A percentile compares a stretch with the other conserved stretches of the same genome.
These are phyloP conservation scores for Hypomontagnella monticulosa DNA, from an alignment of 495 filamentous ascomycete species.

Conservation along the genomic window DNA sequence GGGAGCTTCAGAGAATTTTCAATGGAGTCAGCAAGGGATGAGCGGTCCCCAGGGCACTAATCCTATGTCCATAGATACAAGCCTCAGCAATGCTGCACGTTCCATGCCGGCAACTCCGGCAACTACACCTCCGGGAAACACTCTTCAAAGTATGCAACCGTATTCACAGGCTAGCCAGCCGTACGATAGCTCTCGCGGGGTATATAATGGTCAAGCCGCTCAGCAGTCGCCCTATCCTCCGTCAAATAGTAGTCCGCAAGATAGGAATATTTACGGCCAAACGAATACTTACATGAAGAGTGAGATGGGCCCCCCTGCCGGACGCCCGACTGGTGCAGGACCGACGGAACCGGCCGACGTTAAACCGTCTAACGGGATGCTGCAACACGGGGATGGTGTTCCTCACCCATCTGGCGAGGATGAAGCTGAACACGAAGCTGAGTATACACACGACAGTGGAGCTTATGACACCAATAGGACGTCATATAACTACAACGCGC, in stretches of 20 bases:
- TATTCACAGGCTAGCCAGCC: constrained; percentile 75
- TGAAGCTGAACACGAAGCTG: constrained; percentile 77
- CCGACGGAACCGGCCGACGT: constrained; percentile 68
- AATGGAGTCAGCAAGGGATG: constrained; percentile 77
- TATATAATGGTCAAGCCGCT: constrained; percentile 79
- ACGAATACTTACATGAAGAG: constrained; percentile 80
- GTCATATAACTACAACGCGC: constrained; percentile 78
- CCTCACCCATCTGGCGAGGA: constrained; percentile 70
- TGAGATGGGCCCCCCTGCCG: constrained; percentile 91
- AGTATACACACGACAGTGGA: constrained; percentile 81
- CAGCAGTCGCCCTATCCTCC: constrained; percentile 77
- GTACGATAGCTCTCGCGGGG: constrained; percentile 80
- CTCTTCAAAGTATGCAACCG: constrained; percentile 78
- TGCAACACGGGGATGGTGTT: constrained; percentile 65
- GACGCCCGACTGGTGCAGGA: constrained; percentile 64
- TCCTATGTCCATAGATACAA: constrained; percentile 86
- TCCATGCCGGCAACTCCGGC: constrained; percentile 95
- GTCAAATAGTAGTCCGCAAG: constrained; percentile 68
- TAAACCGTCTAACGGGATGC: constrained; percentile 73
- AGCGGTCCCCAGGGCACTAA: constrained; percentile 71
- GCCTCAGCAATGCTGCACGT: constrained; percentile 75
- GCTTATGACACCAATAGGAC: constrained; percentile 73
- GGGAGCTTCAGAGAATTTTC: constrained; percentile 75
- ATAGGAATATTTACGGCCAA: constrained; percentile 75
- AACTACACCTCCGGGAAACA: constrained; percentile 86